Evolutionary conservation across 1,139 yeast genomes (phyloP).

Genomic region (Pichia sorboxylosa): DNA sequence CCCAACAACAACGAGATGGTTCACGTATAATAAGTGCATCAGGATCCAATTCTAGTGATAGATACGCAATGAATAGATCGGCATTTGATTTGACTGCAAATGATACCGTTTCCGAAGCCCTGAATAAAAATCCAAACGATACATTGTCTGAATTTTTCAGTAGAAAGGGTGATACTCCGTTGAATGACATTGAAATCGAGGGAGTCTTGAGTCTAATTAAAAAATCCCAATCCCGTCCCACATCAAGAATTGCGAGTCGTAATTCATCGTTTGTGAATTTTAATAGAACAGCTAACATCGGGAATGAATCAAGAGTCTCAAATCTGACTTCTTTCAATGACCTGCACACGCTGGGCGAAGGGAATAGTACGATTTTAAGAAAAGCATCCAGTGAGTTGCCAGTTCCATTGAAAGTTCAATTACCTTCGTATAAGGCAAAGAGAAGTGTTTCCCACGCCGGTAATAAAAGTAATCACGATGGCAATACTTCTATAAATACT

Average conservation of each 20-base stretch:
- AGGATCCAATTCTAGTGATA: no score
- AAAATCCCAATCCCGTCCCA: constrained; percentile 21
- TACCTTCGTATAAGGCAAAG: constrained; percentile 17
- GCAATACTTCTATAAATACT: constrained; percentile 1
- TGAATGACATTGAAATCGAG: constrained; percentile 69
- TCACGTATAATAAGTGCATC: no score
- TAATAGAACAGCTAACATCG: background rate
- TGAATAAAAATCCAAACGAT: constrained; percentile 34
- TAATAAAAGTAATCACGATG: background rate
- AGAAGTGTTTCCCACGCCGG: background rate
- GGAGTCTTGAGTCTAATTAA: constrained; percentile 62
- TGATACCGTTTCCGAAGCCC: constrained; percentile 12
- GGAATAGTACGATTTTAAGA: constrained; percentile 14
- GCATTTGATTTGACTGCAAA: constrained; percentile 9
- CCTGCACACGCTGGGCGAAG: background rate
- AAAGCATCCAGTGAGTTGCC: constrained; percentile 12
- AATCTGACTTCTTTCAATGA: background rate
- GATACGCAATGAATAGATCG: constrained; percentile 9
- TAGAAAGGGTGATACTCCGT: constrained; percentile 62
- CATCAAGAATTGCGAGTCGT: constrained; percentile 16
- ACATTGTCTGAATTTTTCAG: constrained; percentile 63
- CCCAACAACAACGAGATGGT: no score
- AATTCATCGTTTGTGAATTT: constrained; percentile 4
- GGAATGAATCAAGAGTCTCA: background rate
- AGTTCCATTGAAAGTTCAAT: constrained; percentile 17